A percentile compares a stretch with the other conserved stretches of the same genome.
These are phyloP conservation scores for Austroboletus novae-zelandiae DNA, from an alignment of 1,284 basidiomycete species.

Conservation along the genomic window DNA sequence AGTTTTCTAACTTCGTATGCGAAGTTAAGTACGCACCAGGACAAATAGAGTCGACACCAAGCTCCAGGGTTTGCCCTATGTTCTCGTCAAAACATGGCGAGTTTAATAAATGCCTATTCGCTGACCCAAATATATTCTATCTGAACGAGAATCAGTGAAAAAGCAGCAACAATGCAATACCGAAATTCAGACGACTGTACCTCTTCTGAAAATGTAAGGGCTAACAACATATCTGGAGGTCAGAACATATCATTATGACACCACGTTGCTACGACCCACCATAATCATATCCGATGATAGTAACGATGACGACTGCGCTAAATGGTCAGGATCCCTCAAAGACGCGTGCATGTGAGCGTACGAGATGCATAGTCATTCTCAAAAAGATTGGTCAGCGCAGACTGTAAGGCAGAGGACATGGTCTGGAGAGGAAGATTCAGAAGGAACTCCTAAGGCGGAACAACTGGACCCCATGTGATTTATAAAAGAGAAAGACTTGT, in stretches of 20 bases:
- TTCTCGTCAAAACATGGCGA: not conserved
- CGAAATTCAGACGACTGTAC: not conserved
- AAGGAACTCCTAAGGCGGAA: no score
- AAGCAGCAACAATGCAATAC: no score
- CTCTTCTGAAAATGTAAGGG: not conserved
- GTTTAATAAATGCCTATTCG: no score
- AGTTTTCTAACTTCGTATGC: no score
- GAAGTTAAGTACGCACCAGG: not conserved
- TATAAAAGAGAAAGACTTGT: no score
- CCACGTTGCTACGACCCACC: not conserved
- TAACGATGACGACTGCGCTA: not conserved
- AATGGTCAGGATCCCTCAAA: no score
- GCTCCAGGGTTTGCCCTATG: not conserved
- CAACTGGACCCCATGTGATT: no score
- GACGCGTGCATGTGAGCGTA: no score
- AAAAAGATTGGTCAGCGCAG: no score
- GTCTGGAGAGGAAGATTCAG: no score
- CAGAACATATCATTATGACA: not conserved
- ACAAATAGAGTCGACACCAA: slow-evolving; percentile 6
- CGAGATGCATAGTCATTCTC: no score
- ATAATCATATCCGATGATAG: not conserved
- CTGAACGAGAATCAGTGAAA: not conserved
- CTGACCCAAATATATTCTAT: not conserved
- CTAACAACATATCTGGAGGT: not conserved
- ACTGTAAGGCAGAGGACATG: no score